These are phyloP conservation scores for Wickerhamomyces sydowiorum DNA, from an alignment of 805 yeast species.

Conservation along the genomic window DNA sequence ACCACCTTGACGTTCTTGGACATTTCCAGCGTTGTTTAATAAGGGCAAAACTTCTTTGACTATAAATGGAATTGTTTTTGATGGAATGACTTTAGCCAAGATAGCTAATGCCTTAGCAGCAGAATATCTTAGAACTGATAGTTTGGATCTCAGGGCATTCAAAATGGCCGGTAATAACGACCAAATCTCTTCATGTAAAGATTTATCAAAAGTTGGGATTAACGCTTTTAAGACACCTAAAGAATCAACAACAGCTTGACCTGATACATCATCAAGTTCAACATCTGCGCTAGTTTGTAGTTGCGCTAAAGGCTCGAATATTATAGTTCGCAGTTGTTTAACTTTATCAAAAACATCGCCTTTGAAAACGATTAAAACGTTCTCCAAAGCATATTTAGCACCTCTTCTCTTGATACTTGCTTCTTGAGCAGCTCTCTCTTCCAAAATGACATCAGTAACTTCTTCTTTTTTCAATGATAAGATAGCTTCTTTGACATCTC, in stretches of 20 bases:
- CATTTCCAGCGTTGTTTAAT: slow-evolving; percentile 67
- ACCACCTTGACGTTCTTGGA: slow-evolving; percentile 83
- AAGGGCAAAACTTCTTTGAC: slow-evolving; percentile 77
- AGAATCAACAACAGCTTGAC: slow-evolving; percentile 82
- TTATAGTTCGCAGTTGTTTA: slow-evolving; percentile 58
- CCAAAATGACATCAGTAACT: slow-evolving; percentile 56
- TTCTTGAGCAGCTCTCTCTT: slow-evolving; percentile 57
- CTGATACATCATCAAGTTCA: slow-evolving; percentile 39
- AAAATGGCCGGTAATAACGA: slow-evolving; percentile 47
- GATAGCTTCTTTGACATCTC: slow-evolving; percentile 45
- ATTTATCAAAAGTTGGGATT: slow-evolving; percentile 50
- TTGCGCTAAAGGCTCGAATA: slow-evolving; percentile 58
- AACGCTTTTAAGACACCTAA: slow-evolving; percentile 76
- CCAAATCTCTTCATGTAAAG: slow-evolving; percentile 44
- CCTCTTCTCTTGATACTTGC: slow-evolving; percentile 85
- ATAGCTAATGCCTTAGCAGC: slow-evolving; percentile 87
- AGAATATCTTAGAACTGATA: slow-evolving; percentile 81
- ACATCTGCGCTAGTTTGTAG: slow-evolving; percentile 27
- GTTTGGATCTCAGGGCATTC: slow-evolving; percentile 55
- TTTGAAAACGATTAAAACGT: slow-evolving; percentile 48
- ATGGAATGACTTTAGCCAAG: slow-evolving; percentile 63
- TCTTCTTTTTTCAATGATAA: slow-evolving; percentile 79
- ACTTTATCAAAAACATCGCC: slow-evolving; percentile 49
- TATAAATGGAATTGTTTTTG: slow-evolving; percentile 67
- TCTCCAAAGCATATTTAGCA: slow-evolving; percentile 64